Base-by-base conservation (phyloP, 345 rosid species). In the Gossypium sturtianum region DNA sequence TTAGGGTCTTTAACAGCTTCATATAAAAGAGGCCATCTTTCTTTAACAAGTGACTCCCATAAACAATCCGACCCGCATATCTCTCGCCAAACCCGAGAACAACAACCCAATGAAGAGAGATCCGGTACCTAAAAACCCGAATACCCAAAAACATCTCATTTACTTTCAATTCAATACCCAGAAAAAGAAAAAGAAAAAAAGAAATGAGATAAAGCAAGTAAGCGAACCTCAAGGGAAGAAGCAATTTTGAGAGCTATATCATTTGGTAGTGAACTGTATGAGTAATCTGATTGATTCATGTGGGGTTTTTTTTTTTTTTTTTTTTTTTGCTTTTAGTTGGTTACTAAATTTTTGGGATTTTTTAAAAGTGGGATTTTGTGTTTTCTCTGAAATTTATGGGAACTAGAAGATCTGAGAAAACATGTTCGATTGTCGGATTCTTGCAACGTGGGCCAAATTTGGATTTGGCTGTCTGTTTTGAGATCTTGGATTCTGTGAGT, bases 41-140 rank as follows among this genome's bases (percentile, higher is more conserved):
- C 59, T 60, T 74, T 78, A 78, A 81, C 64, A 65, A 89, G 79
- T 44, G 89, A 75, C 68, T 88, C 91, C 97, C 98, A 93, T 53
- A 89, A 75, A 77, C 69, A 79, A 78, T 91, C 92, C 52, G 92
- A 88, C 66, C 74, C 58, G 52, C 95, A 91, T 3, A 87, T 60
- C 68, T 86, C 82, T 76, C 90, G 88, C 95, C 93, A 93, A 73
- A 84, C 85, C 72, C 76, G 86, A 68, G 93, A 88, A 79, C 97
- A 93, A 78, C 88, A 72, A 25, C 92, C 88, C 68, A 91, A 76
- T 38, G 86, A 78, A 38, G 92, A 88, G 70, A 93, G 77, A 82
- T 89, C 97, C 57, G 54, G 63, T 51, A 78, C 88, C 95, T 91
- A 51, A 70, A 79, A 68, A 75, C 53, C 65, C 49, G 41, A 66